Percentiles rank a stretch among this genome's conserved stretches.
Evolutionary conservation across 1,284 basidiomycete species (phyloP).

Genomic region (Cutaneotrichosporon daszewskae): DNA sequence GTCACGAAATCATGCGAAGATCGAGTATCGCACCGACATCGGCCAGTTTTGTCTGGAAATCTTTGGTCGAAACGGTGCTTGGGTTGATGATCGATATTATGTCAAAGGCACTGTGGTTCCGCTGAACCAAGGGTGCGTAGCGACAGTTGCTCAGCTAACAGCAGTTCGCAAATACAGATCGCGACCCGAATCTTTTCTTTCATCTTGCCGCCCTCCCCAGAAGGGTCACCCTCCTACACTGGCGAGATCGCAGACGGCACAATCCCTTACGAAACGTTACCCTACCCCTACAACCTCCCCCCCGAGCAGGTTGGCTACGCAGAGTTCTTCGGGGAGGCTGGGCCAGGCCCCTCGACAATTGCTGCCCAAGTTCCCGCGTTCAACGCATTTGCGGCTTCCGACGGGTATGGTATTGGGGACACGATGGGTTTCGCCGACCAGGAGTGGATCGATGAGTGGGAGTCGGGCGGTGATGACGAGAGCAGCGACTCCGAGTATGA

Average conservation of each 20-base stretch:
- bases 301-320: conserved; percentile 35
- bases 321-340: conserved; percentile 40
- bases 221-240: conserved; percentile 30
- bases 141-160: not conserved
- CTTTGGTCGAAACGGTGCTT: conserved; percentile 90
- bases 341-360: conserved; percentile 33
- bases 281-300: conserved; percentile 42
- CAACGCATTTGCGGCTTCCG: conserved; percentile 43
- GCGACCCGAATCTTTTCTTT: conserved; percentile 97
- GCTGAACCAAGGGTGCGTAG: conserved; percentile 67
- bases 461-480: conserved; percentile 25
- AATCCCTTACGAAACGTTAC: conserved; percentile 24
- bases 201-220: conserved; percentile 62
- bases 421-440: conserved; percentile 19
- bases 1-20: conserved; percentile 89
- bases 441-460: conserved; percentile 22
- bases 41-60: conserved; percentile 89
- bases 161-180: conserved; percentile 95
- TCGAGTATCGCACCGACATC: conserved; percentile 58
- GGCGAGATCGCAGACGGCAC: conserved; percentile 22
- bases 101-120: conserved; percentile 78
- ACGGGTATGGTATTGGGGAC: conserved; percentile 34
- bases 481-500: conserved; percentile 21
- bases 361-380: conserved; percentile 31
- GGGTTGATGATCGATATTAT: conserved; percentile 94